These are phyloP conservation scores for Naganishia friedmannii DNA, from an alignment of 768 basidiomycete species.

Conservation along the genomic window DNA sequence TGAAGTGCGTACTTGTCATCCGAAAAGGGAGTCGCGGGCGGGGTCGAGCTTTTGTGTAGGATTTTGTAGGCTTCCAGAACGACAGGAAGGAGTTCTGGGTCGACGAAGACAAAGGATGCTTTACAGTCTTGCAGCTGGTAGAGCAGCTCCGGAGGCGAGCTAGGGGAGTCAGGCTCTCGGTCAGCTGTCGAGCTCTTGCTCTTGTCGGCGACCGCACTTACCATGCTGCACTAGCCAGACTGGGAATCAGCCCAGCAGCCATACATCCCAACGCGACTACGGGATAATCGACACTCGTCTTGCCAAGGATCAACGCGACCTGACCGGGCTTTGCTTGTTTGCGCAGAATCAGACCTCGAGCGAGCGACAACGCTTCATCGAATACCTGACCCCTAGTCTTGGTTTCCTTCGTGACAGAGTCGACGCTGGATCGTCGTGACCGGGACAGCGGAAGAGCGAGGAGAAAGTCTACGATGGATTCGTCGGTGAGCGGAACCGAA, in stretches of 20 bases:
- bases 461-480: conserved; percentile 21
- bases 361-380: conserved; percentile 17
- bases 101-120: conserved; percentile 22
- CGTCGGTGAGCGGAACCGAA: conserved; percentile 1
- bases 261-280: conserved; percentile 25
- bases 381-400: conserved; percentile 26
- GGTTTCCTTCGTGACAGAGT: conserved; percentile 5
- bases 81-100: conserved; percentile 17
- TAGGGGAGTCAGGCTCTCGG: too few relatives aligned
- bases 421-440: conserved; percentile 10
- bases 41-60: conserved; percentile 1
- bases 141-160: conserved; percentile 26
- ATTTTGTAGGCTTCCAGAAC: conserved; percentile 21
- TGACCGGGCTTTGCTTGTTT: conserved; percentile 22
- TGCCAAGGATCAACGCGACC: conserved; percentile 23
- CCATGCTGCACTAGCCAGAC: conserved; percentile 28
- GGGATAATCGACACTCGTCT: conserved; percentile 27
- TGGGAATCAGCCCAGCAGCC: conserved; percentile 24
- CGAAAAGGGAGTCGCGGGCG: not conserved
- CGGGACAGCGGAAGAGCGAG: not conserved
- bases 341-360: conserved; percentile 10
- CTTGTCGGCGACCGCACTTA: not conserved
- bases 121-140: conserved; percentile 27
- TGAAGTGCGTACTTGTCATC: conserved; percentile 19
- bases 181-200: too few relatives aligned